phyloP scores from a whole-genome alignment of 2,329 filamentous ascomycete genomes.

The Penicillium janthinellum region DNA sequence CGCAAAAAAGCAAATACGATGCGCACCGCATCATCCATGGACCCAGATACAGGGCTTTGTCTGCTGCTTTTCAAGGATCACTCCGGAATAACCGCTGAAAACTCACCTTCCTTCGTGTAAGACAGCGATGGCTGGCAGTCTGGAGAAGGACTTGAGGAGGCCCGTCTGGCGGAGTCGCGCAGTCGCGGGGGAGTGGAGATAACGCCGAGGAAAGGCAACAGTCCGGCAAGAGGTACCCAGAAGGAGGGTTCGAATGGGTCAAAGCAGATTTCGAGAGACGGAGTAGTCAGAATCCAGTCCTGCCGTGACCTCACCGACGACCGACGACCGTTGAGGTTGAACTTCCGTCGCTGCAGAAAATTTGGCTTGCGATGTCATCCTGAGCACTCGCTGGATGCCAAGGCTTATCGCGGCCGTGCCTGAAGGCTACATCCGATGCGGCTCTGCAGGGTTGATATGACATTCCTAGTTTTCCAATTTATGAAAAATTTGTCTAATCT shows the following conservation, averaged over 20 bases:
- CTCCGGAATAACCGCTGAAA: too few species aligned
- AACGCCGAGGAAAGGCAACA: neutral
- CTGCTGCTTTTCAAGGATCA: neutral
- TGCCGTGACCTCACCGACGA: neutral
- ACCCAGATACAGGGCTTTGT: neutral
- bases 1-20: neutral
- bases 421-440: neutral
- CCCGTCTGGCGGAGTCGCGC: neutral
- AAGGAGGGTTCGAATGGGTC: neutral
- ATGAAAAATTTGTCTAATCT: neutral
- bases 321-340: neutral
- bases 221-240: neutral
- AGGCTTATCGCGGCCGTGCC: neutral
- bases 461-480: neutral
- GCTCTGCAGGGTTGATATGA: neutral
- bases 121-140: neutral
- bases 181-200: constrained; percentile 6
- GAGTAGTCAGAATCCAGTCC: neutral
- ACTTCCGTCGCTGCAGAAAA: neutral
- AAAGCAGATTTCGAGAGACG: neutral
- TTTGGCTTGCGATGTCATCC: constrained; percentile 2
- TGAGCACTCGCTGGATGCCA: constrained; percentile 1
- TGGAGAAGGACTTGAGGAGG: neutral
- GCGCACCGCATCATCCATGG: neutral
- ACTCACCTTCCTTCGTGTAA: neutral